A percentile compares a stretch with the other conserved stretches of the same genome.
phyloP scores from a whole-genome alignment of 2,329 filamentous ascomycete species.

The Talaromyces funiculosus region DNA sequence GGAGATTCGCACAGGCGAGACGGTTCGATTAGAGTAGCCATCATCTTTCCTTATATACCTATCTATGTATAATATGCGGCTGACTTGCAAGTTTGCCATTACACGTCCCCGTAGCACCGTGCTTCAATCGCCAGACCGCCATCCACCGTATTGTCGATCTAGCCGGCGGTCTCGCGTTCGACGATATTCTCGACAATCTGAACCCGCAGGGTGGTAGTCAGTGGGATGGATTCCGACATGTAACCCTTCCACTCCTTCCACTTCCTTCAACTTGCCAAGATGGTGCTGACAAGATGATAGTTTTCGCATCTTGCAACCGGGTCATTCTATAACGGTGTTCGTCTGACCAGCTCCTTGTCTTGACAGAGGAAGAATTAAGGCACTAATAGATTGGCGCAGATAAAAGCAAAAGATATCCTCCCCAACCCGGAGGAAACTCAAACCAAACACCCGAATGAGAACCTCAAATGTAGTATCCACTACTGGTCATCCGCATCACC shows the following conservation, averaged over 20 bases:
- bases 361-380: too few species aligned
- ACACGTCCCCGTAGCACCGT: constrained; percentile 48
- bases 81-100: constrained; percentile 43
- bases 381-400: constrained; percentile 16
- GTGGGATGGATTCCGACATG: constrained; percentile 49
- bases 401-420: constrained; percentile 30
- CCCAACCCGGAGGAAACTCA: neutral
- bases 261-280: neutral
- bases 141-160: constrained; percentile 50
- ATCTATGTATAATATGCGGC: neutral
- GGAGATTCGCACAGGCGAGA: constrained; percentile 52
- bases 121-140: constrained; percentile 50
- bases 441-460: constrained; percentile 23
- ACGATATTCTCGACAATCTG: constrained; percentile 40
- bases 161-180: constrained; percentile 32
- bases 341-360: neutral
- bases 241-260: constrained; percentile 15
- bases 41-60: neutral
- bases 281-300: constrained; percentile 18
- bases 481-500: constrained; percentile 31
- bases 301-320: constrained; percentile 34
- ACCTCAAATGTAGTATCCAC: constrained; percentile 39
- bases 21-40: constrained; percentile 50
- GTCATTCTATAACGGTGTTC: constrained; percentile 39
- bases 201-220: constrained; percentile 48